These are phyloP conservation scores for Zancudomyces culisetae DNA, from an alignment of 371 early-diverging fungal species.

Conservation along the genomic window DNA sequence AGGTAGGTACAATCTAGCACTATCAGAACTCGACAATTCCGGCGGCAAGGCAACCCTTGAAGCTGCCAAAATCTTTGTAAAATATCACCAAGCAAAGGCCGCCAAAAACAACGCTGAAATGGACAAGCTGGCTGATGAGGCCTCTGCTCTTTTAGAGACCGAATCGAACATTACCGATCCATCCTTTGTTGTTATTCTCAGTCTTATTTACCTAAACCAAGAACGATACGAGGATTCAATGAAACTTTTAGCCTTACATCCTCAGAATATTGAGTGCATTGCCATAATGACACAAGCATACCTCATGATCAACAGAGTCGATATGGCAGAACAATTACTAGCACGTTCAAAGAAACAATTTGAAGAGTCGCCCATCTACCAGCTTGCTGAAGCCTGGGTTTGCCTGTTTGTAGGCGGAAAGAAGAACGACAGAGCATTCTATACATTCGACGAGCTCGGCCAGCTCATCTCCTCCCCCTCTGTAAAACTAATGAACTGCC, in stretches of 20 bases:
- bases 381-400: slow-evolving; percentile 83
- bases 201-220: slow-evolving; percentile 26
- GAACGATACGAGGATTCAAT: slow-evolving; percentile 41
- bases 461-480: slow-evolving; percentile 53
- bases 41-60: slow-evolving; percentile 14
- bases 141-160: background rate
- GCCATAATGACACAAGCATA: slow-evolving; percentile 61
- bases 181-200: slow-evolving; percentile 23
- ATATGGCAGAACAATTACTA: slow-evolving; percentile 70
- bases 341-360: slow-evolving; percentile 56
- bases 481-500: slow-evolving; percentile 53
- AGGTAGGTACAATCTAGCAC: slow-evolving; percentile 18
- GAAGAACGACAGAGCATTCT: slow-evolving; percentile 71
- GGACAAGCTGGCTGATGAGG: background rate
- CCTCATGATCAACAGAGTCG: slow-evolving; percentile 58
- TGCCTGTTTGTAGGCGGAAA: slow-evolving; percentile 52
- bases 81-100: background rate
- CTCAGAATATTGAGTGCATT: slow-evolving; percentile 62
- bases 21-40: slow-evolving; percentile 17
- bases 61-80: slow-evolving; percentile 26
- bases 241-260: slow-evolving; percentile 36
- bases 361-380: slow-evolving; percentile 78
- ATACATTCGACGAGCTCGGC: slow-evolving; percentile 84
- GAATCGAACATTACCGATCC: slow-evolving; percentile 4
- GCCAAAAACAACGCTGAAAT: background rate